Evolutionary conservation across 768 basidiomycete genomes (phyloP).

Genomic region (Russula emetica): DNA sequence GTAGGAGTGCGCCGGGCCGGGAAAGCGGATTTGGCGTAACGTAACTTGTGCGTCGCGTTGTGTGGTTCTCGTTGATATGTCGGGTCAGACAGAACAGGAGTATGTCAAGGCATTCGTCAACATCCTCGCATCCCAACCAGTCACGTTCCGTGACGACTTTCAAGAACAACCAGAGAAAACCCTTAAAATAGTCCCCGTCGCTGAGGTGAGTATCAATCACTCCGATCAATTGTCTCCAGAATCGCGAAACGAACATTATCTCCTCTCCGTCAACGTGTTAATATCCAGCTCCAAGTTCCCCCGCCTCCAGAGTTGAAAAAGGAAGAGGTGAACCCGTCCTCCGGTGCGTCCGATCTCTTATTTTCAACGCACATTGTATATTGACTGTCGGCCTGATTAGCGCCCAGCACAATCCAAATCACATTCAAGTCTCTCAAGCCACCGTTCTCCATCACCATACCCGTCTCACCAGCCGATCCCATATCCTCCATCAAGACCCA

Average conservation of each 20-base stretch:
- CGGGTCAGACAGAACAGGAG: slow-evolving; percentile 44
- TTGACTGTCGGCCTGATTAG: background rate
- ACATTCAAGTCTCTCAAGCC: slow-evolving; percentile 94
- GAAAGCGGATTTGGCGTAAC: background rate
- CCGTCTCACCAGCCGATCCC: slow-evolving; percentile 76
- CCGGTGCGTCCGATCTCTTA: slow-evolving; percentile 29
- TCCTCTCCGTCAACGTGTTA: background rate
- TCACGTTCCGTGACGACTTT: slow-evolving; percentile 69
- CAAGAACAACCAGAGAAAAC: slow-evolving; percentile 64
- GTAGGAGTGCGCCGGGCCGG: background rate
- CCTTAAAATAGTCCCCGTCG: slow-evolving; percentile 63
- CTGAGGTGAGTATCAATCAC: slow-evolving; percentile 48
- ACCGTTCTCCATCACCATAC: slow-evolving; percentile 64
- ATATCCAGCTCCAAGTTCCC: slow-evolving; percentile 53
- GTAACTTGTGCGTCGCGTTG: no score
- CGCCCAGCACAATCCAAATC: slow-evolving; percentile 50
- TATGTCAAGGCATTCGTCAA: slow-evolving; percentile 66
- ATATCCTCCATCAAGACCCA: slow-evolving; percentile 74
- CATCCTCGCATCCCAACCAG: slow-evolving; percentile 60
- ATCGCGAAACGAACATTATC: background rate
- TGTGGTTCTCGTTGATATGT: slow-evolving; percentile 36
- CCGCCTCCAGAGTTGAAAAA: slow-evolving; percentile 52
- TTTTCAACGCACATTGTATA: background rate
- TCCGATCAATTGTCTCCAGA: slow-evolving; percentile 22
- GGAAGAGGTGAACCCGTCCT: slow-evolving; percentile 34